Evolutionary conservation across 345 rosid species (phyloP).

Genomic region (Anacardium occidentale): DNA sequence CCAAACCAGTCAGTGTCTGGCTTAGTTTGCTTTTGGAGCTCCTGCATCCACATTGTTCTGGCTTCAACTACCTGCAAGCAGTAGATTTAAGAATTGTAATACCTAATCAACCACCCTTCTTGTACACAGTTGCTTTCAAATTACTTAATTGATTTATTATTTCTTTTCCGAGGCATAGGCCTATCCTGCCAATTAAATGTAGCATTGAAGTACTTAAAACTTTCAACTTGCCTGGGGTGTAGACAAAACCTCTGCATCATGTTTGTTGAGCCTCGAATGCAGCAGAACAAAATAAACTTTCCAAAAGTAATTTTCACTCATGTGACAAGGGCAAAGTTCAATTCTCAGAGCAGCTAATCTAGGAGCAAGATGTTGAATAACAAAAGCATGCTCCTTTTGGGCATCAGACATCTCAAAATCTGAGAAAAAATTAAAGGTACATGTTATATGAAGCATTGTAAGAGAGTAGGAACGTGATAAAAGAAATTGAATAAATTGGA

Average conservation of each 20-base stretch:
- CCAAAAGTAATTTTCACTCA: conserved; percentile 93
- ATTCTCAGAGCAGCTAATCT: conserved; percentile 75
- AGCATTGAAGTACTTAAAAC: conserved; percentile 1
- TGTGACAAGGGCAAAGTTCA: conserved; percentile 87
- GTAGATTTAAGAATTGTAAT: conserved; percentile 12
- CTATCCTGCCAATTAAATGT: neutral
- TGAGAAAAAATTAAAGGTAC: conserved; percentile 25
- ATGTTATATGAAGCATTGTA: neutral
- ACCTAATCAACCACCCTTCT: conserved; percentile 8
- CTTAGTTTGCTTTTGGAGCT: conserved; percentile 60
- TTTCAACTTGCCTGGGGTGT: conserved; percentile 66
- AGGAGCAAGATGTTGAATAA: conserved; percentile 69
- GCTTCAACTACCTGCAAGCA: conserved; percentile 70
- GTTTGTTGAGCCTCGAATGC: conserved; percentile 79
- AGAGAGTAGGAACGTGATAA: neutral
- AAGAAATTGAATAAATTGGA: neutral
- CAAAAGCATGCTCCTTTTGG: conserved; percentile 77
- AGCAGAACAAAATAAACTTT: conserved; percentile 94
- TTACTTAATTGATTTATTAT: neutral
- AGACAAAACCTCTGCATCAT: conserved; percentile 74
- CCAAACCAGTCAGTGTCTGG: conserved; percentile 45
- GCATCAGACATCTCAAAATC: conserved; percentile 84
- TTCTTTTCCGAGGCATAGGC: neutral
- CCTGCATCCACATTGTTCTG: conserved; percentile 71
- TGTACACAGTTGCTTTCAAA: neutral